phyloP scores from a whole-genome alignment of 176 grass and related monocot genomes.

The Poa annua region DNA sequence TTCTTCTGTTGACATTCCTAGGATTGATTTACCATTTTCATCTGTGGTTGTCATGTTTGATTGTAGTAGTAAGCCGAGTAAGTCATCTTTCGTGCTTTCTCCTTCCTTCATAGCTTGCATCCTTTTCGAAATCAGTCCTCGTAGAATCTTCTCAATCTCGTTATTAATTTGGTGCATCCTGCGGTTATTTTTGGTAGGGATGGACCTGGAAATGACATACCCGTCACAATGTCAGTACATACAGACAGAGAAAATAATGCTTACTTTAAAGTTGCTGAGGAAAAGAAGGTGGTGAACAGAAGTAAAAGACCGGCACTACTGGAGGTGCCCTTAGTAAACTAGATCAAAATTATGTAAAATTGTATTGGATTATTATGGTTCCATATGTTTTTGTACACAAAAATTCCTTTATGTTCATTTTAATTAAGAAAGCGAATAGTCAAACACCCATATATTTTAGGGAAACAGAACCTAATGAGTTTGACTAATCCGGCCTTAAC shows the following conservation, averaged over 20 bases:
- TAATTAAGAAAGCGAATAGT: background rate
- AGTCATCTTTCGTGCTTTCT: conserved; percentile 44
- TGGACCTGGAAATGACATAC: conserved; percentile 40
- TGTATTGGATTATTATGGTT: background rate
- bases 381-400: background rate
- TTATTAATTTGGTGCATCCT: conserved; percentile 48
- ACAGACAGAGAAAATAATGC: background rate
- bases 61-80: conserved; percentile 57
- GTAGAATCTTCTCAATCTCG: conserved; percentile 48
- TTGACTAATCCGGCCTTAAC: background rate
- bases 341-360: background rate
- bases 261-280: background rate
- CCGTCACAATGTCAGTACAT: background rate
- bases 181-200: conserved; percentile 56
- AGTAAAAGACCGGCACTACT: background rate
- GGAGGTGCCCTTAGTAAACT: background rate
- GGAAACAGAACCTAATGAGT: background rate
- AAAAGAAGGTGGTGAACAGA: background rate
- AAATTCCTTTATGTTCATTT: background rate
- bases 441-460: background rate
- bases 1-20: conserved; percentile 52
- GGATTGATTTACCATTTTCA: conserved; percentile 39
- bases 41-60: conserved; percentile 49
- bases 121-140: conserved; percentile 43
- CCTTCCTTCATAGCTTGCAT: conserved; percentile 52